Conservation (phyloP, 148 eudicot species). For the Fallopia convolvulus region DNA sequence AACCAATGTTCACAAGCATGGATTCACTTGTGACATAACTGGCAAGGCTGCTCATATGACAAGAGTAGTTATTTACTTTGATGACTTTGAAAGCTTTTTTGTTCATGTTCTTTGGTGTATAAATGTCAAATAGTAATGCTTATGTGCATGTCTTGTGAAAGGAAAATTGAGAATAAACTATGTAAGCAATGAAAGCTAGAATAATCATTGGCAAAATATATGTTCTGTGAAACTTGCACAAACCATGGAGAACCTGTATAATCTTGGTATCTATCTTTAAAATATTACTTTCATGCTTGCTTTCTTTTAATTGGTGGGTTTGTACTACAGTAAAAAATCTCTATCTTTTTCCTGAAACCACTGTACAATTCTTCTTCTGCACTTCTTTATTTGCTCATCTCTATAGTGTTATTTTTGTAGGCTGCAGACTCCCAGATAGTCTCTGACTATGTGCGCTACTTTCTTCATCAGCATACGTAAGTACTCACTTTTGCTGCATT, state of each 20-base stretch:
- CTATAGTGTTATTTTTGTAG: constrained; percentile 29
- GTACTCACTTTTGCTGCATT: constrained; percentile 16
- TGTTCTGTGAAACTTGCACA: neutral
- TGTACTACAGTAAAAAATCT: neutral
- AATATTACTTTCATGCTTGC: neutral
- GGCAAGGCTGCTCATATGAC: neutral
- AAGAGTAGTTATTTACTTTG: too few relatives aligned
- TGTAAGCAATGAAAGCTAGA: neutral
- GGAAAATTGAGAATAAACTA: neutral
- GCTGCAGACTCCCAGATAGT: constrained; percentile 95
- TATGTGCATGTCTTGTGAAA: neutral
- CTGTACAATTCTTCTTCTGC: neutral
- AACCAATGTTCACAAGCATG: neutral
- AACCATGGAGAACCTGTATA: neutral
- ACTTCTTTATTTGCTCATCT: neutral
- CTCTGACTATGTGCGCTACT: constrained; percentile 87
- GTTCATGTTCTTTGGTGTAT: neutral
- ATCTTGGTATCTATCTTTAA: neutral
- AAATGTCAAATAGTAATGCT: neutral
- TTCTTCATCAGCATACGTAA: constrained; percentile 97
- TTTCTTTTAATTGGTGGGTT: neutral
- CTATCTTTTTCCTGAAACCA: neutral
- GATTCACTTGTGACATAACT: neutral
- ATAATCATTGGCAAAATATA: neutral
- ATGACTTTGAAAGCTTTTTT: too few relatives aligned